Evolutionary conservation across 2,329 filamentous ascomycete species (phyloP), one percentile per base, ranked within the genome.

Genomic region (Catunica adiposa): DNA sequence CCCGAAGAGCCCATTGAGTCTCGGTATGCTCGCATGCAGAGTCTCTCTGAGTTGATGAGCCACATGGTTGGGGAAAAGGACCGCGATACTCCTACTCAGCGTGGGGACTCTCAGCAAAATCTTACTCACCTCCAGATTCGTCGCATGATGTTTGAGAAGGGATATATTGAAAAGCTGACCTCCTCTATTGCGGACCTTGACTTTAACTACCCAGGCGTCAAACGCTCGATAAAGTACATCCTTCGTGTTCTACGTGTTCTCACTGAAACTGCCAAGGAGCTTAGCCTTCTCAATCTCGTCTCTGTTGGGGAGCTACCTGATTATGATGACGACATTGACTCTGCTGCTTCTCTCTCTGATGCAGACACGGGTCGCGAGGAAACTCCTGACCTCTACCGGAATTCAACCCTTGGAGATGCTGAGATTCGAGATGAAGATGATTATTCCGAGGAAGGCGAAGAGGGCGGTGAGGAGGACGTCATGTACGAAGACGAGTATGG

Each of bases 71-170:
- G 83, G 56, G 86, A 87, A 47, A 85, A 84, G 66, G 80, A 88
- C 14, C 73, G 73, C 48, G 69, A 69, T 60, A 70, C 69, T 59
- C 69, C 68, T 40, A 59, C 62, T n/a, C 59, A 72, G 66, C 59
- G 67, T 62, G 60, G 71, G 55, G 63, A 74, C 61, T 65, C 66
- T 51, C 82, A 84, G 62, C 34, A 51, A 17, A 48, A 31, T 26
- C 26, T 44, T 8, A 48, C 50, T 6, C 34, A 57, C 23, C n/a
- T 55, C n/a, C 89, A 95, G 64, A 78, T 98, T 62, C 84, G 87
- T 34, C 87, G 89, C 61, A 81, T 96, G 59, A 98, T 98, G 92
- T 97, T 94, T 63, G 92, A 98, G 70, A 98, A 97, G 71, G 89
- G 94, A 56, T 95, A 92, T 66, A 83, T 97, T 59, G 79, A 86